These are phyloP conservation scores for Trifolium pratense DNA, from an alignment of 306 rosid species.

Conservation along the genomic window DNA sequence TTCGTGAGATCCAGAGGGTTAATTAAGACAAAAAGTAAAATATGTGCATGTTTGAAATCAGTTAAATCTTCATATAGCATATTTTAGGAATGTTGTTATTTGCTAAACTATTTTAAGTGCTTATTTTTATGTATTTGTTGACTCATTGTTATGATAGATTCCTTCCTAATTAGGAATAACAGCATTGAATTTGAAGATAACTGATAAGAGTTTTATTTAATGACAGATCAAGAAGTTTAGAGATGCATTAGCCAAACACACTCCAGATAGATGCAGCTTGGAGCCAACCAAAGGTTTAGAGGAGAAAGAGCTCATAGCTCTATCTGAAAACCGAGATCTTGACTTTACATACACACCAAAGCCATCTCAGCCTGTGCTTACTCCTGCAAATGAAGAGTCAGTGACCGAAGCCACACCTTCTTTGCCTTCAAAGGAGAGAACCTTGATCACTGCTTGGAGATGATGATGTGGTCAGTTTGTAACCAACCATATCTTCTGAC, in stretches of 20 bases:
- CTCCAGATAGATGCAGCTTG: constrained; percentile 81
- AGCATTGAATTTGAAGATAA: constrained; percentile 14
- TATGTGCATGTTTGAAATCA: neutral
- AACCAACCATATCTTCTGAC: constrained; percentile 7
- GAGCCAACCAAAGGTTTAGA: constrained; percentile 87
- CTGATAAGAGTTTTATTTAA: constrained; percentile 20
- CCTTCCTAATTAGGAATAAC: neutral
- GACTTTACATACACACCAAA: constrained; percentile 68
- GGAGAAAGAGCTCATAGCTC: constrained; percentile 88
- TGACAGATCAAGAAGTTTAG: constrained; percentile 86
- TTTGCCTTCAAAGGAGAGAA: constrained; percentile 41
- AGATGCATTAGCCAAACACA: constrained; percentile 90
- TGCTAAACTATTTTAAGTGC: neutral
- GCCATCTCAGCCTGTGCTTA: constrained; percentile 48
- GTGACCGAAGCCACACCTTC: constrained; percentile 35
- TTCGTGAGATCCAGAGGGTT: too few relatives aligned
- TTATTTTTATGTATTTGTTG: constrained; percentile 29
- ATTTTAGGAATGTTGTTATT: neutral
- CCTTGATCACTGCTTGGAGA: constrained; percentile 55
- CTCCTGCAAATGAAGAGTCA: constrained; percentile 38
- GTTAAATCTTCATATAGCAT: constrained; percentile 2
- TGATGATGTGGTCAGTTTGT: constrained; percentile 51
- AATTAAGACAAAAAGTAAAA: neutral
- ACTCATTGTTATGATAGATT: constrained; percentile 7
- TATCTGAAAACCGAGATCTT: constrained; percentile 74